Evolutionary conservation across 2,329 filamentous ascomycete species (phyloP), one percentile per base, ranked within the genome.

Genomic region (Penicillium sp.): DNA sequence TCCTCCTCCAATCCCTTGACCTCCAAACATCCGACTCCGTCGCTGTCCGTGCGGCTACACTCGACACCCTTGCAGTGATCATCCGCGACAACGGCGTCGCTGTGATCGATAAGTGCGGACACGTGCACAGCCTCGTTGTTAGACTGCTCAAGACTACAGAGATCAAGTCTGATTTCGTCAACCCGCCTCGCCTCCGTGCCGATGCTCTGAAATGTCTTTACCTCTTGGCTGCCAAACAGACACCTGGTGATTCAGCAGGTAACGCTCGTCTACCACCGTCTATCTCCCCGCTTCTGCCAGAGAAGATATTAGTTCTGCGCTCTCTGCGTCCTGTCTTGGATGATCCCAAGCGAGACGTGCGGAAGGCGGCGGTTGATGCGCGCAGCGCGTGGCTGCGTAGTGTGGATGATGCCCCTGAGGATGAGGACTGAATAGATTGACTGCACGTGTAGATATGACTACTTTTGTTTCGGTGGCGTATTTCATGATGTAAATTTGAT

Each of bases 1-100:
- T 89, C 0, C 82, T 90, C 19, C 79, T 90, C 0, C 88, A 90
- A 70, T 85, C 82, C 35, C 81, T 90, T 5, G 88, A 90, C 67
- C 79, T 88, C 55, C 72, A 79, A 59, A 70, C 72, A 3, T 70
- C 76, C 22, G 75, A 77, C 60, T 82, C 82, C 2, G 78, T 83
- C 49, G 77, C 79, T 12, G 84, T 89, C 63, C 88, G 89, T 67
- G 79, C 83, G 58, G 85, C 86, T 4, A 87, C 87, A 0, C 82
- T 90, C 28, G 81, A 83, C 13, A 88, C 85, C 1, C 79, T 90
- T 5, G 81, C 81, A 13, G 81, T 85, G 1, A 82, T 89, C 7
- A 83, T 89, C 53, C 79, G 81, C 42, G 84, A 89, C 65, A 85
- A 84, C 50, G 83, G 87, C 0, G 75, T 81, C 13, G 70, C 77